These are phyloP conservation scores for Saprolegnia parasitica DNA, from an alignment of 352 stramenopile species.

Conservation along the genomic window DNA sequence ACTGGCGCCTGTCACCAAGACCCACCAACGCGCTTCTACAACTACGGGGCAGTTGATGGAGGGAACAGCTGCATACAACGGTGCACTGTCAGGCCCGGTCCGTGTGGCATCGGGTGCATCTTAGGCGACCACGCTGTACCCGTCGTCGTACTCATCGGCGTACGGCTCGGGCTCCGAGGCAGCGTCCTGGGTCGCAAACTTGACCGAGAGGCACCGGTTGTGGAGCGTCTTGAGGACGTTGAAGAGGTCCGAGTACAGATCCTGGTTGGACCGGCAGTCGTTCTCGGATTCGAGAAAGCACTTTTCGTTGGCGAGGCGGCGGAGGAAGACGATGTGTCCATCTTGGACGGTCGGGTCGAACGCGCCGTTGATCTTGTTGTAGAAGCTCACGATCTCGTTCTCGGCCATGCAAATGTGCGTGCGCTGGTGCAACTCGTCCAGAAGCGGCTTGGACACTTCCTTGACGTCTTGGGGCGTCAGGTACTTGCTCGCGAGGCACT, in stretches of 20 bases:
- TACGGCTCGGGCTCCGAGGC: neutral
- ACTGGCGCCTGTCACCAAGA: conserved; percentile 17
- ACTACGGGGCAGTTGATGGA: conserved; percentile 1
- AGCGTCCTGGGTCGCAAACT: neutral
- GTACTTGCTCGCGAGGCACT: conserved; percentile 2
- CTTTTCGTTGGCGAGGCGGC: conserved; percentile 22
- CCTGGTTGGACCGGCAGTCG: neutral
- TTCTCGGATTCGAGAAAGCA: neutral
- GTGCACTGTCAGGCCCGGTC: conserved; percentile 3
- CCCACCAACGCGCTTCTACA: neutral
- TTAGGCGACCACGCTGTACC: neutral
- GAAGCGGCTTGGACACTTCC: conserved; percentile 6
- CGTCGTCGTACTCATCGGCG: neutral
- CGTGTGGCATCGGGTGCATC: neutral
- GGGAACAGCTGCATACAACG: conserved; percentile 4
- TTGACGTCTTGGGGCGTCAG: conserved; percentile 9
- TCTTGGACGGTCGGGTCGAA: conserved; percentile 21
- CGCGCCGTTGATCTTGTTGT: conserved; percentile 13
- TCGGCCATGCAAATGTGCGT: conserved; percentile 26
- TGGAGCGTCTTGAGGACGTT: conserved; percentile 6
- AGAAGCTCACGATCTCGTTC: conserved; percentile 22
- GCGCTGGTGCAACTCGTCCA: neutral
- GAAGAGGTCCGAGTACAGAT: conserved; percentile 16
- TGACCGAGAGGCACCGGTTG: conserved; percentile 21
- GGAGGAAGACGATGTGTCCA: conserved; percentile 20